phyloP scores from a whole-genome alignment of 2,329 filamentous ascomycete genomes.

The Rhytidhysteron rufulum region DNA sequence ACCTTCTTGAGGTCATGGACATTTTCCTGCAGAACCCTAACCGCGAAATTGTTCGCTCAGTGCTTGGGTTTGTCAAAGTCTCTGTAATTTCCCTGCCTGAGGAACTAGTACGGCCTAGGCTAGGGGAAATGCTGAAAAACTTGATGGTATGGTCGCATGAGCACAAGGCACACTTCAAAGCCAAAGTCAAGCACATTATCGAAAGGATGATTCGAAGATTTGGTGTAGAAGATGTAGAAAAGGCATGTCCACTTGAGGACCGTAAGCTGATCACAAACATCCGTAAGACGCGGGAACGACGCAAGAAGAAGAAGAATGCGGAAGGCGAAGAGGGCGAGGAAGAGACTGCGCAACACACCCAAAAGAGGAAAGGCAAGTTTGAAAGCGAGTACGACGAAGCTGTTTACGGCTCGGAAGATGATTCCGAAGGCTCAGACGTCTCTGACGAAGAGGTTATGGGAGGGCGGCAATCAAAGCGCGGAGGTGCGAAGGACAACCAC shows the following conservation, averaged over 20 bases:
- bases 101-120: constrained; percentile 71
- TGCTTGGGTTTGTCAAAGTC: constrained; percentile 95
- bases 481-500: constrained; percentile 52
- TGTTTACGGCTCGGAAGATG: constrained; percentile 68
- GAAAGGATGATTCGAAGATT: constrained; percentile 92
- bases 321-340: constrained; percentile 57
- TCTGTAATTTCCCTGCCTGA: constrained; percentile 82
- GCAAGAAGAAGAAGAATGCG: constrained; percentile 78
- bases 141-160: constrained; percentile 96
- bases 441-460: constrained; percentile 21
- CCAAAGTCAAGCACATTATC: constrained; percentile 96
- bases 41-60: constrained; percentile 90
- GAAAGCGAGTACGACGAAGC: constrained; percentile 94
- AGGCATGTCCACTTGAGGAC: constrained; percentile 78
- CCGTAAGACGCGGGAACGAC: constrained; percentile 87
- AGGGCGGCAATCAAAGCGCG: constrained; percentile 32
- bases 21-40: constrained; percentile 96
- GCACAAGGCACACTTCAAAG: constrained; percentile 94
- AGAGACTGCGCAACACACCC: constrained; percentile 38
- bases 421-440: constrained; percentile 59
- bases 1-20: constrained; percentile 91
- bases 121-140: constrained; percentile 77
- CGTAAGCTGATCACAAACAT: constrained; percentile 91
- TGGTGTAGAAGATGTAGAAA: constrained; percentile 75
- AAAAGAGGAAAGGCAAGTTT: constrained; percentile 60